Base-by-base conservation (phyloP, 169 alveolate genomes). In the Plasmodium berghei region DNA sequence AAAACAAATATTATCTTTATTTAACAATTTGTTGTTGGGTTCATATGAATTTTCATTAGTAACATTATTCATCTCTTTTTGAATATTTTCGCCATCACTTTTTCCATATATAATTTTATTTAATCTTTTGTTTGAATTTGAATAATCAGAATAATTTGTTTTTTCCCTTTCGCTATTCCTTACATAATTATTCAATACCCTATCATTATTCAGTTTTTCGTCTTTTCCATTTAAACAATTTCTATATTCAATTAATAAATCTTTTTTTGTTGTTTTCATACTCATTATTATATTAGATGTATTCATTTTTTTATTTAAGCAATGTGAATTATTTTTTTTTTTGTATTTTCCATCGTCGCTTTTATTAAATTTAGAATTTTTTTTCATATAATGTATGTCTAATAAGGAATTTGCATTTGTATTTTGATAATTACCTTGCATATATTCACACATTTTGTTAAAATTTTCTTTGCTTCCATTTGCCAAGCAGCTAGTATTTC, bases 121-220 rank as follows among this genome's bases (percentile, higher is more conserved):
- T 14, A 40, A 34, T 42, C 64, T 75, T 12, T 58, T 75, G 45
- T 24, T 75, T 14, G 69, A 54, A 49, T 67, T 74, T 40, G 89
- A 75, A 20, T 55, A 40, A 67, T 49, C 62, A 9, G 67, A 56
- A 63, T 22, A 14, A 40, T 62, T 64, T 56, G 3, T 58, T 40
- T 12, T 42, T 28, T 26, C 52, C 48, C 5, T 42, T 52, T 16
- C 40, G 20, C 8, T 34, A 1, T 5, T 0, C 42, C 24, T 63
- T 26, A 48, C n/a, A 12, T 52, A 46, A 18, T 42, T 75, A 54
- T 69, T 46, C 45, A 46, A 22, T 22, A 2, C 8, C 12, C 4
- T n/a, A 22, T 9, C 22, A 48, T 20, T 46, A 69, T 26, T 26
- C 49, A 34, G 42, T 34, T 34, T 34, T 34, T 16, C 12, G 34